Conservation (phyloP, 768 basidiomycete species). For the Naganishia kalamii region DNA sequence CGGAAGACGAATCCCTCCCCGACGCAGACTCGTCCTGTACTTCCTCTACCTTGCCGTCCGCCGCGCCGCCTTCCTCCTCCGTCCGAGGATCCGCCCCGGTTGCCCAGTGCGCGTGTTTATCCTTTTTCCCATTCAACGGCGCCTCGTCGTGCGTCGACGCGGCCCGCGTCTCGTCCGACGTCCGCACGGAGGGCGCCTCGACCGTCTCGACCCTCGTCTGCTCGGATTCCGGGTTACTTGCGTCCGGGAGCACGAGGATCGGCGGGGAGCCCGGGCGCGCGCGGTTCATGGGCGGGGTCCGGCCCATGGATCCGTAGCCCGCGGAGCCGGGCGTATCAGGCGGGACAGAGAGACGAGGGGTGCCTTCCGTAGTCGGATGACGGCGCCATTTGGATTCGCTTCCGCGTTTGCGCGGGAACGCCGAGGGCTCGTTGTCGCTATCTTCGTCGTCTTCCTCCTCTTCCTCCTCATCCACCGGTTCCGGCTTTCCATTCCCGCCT, state of each 20-base stretch:
- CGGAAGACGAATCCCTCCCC: constrained; percentile 9
- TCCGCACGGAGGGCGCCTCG: too few relatives aligned
- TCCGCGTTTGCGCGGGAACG: neutral
- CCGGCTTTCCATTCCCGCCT: neutral
- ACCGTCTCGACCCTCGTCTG: too few relatives aligned
- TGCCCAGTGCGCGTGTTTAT: constrained; percentile 1
- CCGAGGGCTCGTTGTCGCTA: neutral
- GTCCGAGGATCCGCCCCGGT: neutral
- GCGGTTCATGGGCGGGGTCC: neutral
- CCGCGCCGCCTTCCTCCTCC: neutral
- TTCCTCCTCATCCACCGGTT: neutral
- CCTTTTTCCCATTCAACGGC: neutral
- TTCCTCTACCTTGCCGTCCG: neutral
- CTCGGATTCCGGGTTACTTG: neutral
- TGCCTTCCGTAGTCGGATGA: neutral
- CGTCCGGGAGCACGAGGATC: constrained; percentile 5
- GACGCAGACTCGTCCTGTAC: neutral
- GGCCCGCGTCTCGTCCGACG: neutral
- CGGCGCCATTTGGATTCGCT: neutral
- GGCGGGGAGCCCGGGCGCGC: constrained; percentile 2
- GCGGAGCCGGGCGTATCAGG: neutral
- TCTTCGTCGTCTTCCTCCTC: constrained; percentile 17
- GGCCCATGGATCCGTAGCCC: constrained; percentile 16
- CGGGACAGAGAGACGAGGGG: too few relatives aligned
- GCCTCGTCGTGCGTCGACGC: neutral